These are phyloP conservation scores for Psidium friedrichsthalianum DNA, from an alignment of 345 rosid species.

Conservation along the genomic window DNA sequence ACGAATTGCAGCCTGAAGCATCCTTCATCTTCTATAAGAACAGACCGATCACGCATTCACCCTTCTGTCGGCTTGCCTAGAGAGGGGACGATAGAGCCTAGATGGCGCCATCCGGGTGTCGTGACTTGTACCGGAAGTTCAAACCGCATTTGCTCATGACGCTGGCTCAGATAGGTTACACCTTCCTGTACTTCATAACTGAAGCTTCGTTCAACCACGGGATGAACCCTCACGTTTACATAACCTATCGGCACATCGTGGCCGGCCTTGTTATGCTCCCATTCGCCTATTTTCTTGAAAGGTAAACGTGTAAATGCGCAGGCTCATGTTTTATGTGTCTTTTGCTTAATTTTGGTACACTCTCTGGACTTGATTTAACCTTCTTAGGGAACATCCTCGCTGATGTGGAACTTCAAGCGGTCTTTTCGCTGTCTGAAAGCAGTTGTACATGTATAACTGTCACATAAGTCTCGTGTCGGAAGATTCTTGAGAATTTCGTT, in stretches of 20 bases:
- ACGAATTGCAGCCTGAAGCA: background rate
- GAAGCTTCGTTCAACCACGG: slow-evolving; percentile 67
- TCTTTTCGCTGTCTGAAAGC: background rate
- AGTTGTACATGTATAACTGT: background rate
- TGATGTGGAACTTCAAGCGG: background rate
- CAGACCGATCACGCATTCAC: background rate
- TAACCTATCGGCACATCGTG: slow-evolving; percentile 53
- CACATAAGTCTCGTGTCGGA: background rate
- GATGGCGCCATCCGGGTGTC: background rate
- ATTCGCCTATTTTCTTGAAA: slow-evolving; percentile 50
- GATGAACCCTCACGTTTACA: slow-evolving; percentile 59
- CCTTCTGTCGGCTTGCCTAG: background rate
- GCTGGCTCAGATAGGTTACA: slow-evolving; percentile 33
- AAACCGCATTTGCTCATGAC: slow-evolving; percentile 52
- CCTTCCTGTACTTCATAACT: slow-evolving; percentile 44
- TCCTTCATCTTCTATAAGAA: background rate
- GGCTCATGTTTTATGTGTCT: background rate
- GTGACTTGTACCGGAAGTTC: slow-evolving; percentile 9
- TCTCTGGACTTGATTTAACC: background rate
- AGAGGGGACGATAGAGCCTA: background rate
- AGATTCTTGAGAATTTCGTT: background rate
- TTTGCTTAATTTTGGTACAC: background rate
- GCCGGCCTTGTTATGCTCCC: slow-evolving; percentile 34
- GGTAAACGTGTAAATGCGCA: slow-evolving; percentile 6
- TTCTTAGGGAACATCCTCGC: background rate